Evolutionary conservation across 2,329 filamentous ascomycete species (phyloP).

Genomic region (Phyllosticta citriasiana): DNA sequence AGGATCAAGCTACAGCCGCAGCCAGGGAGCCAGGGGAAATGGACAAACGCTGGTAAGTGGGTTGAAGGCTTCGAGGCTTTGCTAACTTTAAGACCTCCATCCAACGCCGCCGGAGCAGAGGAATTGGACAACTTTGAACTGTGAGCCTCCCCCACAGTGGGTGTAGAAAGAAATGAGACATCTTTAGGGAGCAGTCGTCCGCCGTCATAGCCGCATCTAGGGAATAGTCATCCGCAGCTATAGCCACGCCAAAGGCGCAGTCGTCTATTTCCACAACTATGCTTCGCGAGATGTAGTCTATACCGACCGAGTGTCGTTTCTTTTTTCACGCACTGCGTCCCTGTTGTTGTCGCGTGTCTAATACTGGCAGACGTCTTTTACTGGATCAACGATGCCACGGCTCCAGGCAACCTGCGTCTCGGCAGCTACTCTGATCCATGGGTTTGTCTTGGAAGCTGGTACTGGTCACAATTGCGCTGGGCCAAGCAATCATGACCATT

Average conservation of each 20-base stretch:
- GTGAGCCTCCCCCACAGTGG: neutral
- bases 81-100: slow-evolving; percentile 13
- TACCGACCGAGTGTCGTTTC: too few relatives aligned
- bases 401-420: neutral
- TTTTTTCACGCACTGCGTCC: neutral
- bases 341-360: neutral
- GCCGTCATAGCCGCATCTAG: too few relatives aligned
- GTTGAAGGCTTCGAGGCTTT: neutral
- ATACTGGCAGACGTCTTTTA: neutral
- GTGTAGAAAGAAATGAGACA: too few relatives aligned
- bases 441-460: slow-evolving; percentile 5
- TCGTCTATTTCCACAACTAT: too few relatives aligned
- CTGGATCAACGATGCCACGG: slow-evolving; percentile 4
- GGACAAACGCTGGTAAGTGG: neutral
- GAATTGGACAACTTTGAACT: slow-evolving; percentile 13
- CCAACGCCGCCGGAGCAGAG: slow-evolving; percentile 11
- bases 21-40: neutral
- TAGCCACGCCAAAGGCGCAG: too few relatives aligned
- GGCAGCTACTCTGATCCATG: neutral
- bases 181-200: too few relatives aligned
- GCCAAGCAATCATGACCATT: neutral
- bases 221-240: too few relatives aligned
- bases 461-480: neutral
- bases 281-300: too few relatives aligned
- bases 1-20: neutral